phyloP scores from a whole-genome alignment of 2,329 filamentous ascomycete genomes.

The Cylindrodendrum hubeiense region DNA sequence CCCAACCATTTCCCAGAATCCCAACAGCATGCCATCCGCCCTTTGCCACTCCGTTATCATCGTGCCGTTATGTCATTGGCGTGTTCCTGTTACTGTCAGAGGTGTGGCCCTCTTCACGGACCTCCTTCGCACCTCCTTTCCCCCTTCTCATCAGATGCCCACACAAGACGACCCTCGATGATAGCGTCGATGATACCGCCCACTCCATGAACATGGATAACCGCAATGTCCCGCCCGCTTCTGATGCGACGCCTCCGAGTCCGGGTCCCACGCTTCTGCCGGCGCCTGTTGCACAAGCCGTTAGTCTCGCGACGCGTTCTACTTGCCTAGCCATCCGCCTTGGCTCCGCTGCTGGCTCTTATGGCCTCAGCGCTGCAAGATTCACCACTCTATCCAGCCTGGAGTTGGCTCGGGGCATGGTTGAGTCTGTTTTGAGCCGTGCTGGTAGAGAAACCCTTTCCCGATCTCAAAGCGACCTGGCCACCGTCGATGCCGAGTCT shows the following conservation, averaged over 20 bases:
- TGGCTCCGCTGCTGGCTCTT: conserved; percentile 64
- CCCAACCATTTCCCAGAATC: conserved; percentile 19
- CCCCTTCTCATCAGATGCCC: conserved; percentile 12
- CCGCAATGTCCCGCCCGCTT: conserved; percentile 23
- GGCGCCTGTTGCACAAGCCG: conserved; percentile 65
- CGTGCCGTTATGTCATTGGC: conserved; percentile 35
- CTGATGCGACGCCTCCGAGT: conserved; percentile 36
- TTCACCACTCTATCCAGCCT: conserved; percentile 69
- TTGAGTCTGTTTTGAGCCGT: conserved; percentile 66
- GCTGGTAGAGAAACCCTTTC: conserved; percentile 64
- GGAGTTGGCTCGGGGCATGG: conserved; percentile 66
- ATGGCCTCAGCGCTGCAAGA: conserved; percentile 65
- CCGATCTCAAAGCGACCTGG: conserved; percentile 60
- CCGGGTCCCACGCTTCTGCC: conserved; percentile 66
- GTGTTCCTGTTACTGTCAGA: conserved; percentile 13
- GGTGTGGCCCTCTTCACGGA: background rate
- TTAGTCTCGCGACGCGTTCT: conserved; percentile 72
- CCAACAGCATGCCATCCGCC: conserved; percentile 35
- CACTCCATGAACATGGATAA: conserved; percentile 35
- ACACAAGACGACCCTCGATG: conserved; percentile 3
- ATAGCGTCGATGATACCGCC: conserved; percentile 20
- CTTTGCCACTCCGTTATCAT: conserved; percentile 39
- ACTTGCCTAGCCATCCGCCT: conserved; percentile 68
- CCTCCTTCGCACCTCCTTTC: conserved; percentile 4
- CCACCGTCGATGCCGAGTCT: conserved; percentile 65